Conservation (phyloP, 2,329 filamentous ascomycete species). For the Diaporthe capsici region DNA sequence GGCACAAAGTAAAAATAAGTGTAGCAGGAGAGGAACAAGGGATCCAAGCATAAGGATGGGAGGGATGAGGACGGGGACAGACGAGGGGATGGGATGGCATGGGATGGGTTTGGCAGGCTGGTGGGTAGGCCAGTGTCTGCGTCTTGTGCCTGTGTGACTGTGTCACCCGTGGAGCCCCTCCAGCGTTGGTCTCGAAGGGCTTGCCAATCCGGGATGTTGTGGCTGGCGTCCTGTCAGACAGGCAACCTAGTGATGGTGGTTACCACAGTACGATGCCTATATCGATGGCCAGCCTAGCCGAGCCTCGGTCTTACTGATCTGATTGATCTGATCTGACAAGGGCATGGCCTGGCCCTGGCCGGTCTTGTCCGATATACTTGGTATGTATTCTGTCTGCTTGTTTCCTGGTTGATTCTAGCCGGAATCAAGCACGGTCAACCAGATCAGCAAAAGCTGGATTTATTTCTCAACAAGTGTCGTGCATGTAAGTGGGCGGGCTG, state of each 20-base stretch:
- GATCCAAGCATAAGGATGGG: conserved; percentile 8
- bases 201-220: conserved; percentile 30
- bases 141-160: conserved; percentile 27
- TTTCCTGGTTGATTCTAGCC: neutral
- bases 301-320: conserved; percentile 27
- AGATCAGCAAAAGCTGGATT: neutral
- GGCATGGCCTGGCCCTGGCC: no score
- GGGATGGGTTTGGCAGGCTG: conserved; percentile 10
- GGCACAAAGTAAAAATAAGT: conserved; percentile 32
- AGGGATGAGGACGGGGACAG: conserved; percentile 14
- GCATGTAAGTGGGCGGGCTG: neutral
- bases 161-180: conserved; percentile 13
- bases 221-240: conserved; percentile 32
- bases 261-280: neutral
- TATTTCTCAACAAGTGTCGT: neutral
- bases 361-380: neutral
- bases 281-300: conserved; percentile 4
- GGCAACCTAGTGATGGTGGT: conserved; percentile 22
- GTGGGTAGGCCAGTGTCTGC: neutral
- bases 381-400: neutral
- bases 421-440: neutral
- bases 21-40: conserved; percentile 32
- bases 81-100: neutral
- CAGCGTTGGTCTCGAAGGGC: conserved; percentile 4
- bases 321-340: conserved; percentile 25